phyloP scores from a whole-genome alignment of 768 basidiomycete species.

The Pisolithus microcarpus region DNA sequence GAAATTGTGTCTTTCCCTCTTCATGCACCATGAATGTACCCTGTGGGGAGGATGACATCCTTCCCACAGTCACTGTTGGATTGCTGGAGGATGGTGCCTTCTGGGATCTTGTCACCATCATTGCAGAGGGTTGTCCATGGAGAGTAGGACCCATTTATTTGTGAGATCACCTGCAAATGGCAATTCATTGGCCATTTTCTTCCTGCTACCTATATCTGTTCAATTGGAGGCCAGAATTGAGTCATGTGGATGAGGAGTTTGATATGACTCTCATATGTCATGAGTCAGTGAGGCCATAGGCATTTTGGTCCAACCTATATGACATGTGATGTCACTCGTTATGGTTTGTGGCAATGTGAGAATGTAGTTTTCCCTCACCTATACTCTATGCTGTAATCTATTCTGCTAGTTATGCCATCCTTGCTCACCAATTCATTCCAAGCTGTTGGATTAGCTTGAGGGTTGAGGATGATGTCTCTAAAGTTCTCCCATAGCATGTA shows the following conservation, averaged over 20 bases:
- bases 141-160: not conserved
- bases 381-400: not conserved
- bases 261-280: not conserved
- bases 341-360: not conserved
- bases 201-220: not conserved
- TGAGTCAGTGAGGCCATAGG: not conserved
- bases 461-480: not conserved
- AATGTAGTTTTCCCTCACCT: not conserved
- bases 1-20: too few species aligned
- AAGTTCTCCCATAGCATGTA: not conserved
- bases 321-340: too few species aligned
- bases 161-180: not conserved
- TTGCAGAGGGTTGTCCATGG: not conserved
- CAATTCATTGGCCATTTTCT: not conserved
- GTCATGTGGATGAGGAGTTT: not conserved
- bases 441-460: not conserved
- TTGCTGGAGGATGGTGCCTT: not conserved
- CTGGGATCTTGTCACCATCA: not conserved
- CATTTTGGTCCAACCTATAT: not conserved
- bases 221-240: slow-evolving; percentile 3
- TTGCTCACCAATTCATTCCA: not conserved
- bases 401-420: not conserved
- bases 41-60: not conserved
- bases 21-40: too few species aligned
- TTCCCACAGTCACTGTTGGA: not conserved